phyloP scores from a whole-genome alignment of 306 rosid species.

The Prunus salicina region DNA sequence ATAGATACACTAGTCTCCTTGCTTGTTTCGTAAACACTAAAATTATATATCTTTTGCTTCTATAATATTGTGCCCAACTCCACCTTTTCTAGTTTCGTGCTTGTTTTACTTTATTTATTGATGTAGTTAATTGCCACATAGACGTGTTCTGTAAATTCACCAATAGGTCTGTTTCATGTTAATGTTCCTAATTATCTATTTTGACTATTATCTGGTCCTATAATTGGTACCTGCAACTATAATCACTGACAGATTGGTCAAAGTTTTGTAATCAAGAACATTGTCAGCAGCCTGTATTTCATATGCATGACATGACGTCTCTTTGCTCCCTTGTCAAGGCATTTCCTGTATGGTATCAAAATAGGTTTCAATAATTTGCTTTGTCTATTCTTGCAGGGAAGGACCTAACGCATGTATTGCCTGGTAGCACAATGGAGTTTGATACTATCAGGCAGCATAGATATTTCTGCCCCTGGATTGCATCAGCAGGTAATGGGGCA shows the following conservation, averaged over 20 bases:
- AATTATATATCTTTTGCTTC: conserved; percentile 11
- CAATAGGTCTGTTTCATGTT: neutral
- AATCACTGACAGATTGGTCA: neutral
- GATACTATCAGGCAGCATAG: conserved; percentile 93
- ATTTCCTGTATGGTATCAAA: neutral
- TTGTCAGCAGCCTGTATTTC: neutral
- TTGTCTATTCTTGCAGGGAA: conserved; percentile 43
- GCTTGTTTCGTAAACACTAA: conserved; percentile 10
- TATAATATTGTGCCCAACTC: neutral
- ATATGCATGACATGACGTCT: neutral
- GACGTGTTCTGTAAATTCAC: neutral
- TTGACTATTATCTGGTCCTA: too few species aligned
- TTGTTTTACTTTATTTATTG: neutral
- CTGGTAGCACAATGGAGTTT: conserved; percentile 57
- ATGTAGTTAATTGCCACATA: neutral
- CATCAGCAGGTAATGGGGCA: conserved; percentile 43
- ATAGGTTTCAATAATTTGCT: conserved; percentile 18
- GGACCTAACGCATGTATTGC: conserved; percentile 27
- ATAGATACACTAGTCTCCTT: conserved; percentile 12
- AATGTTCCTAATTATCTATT: neutral
- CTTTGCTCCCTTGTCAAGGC: neutral
- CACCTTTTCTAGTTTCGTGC: neutral
- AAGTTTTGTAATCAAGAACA: neutral
- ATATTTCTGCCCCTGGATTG: conserved; percentile 96
- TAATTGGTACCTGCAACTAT: neutral